Conservation (phyloP, 768 basidiomycete genomes). For the Daedalea quercina region DNA sequence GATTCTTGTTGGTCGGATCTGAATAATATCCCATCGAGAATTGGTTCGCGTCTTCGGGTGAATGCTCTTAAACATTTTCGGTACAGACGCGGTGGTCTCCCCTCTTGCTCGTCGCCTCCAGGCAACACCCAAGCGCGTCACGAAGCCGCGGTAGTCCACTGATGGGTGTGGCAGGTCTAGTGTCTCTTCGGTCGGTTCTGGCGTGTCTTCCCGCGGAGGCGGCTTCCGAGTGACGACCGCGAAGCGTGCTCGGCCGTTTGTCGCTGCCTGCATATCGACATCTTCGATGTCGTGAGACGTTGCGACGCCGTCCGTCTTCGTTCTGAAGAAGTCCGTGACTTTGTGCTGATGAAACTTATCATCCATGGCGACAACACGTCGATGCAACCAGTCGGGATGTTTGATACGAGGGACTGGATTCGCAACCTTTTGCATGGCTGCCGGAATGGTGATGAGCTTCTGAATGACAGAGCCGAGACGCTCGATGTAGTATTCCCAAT, state of each 20-base stretch:
- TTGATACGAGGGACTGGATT: constrained; percentile 95
- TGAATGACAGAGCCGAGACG: constrained; percentile 96
- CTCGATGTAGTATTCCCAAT: constrained; percentile 99
- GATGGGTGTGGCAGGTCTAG: constrained; percentile 51
- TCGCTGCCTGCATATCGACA: constrained; percentile 25
- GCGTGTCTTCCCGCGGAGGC: constrained; percentile 31
- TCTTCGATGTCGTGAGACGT: constrained; percentile 55
- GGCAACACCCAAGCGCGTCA: constrained; percentile 35
- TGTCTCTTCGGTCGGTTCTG: constrained; percentile 33
- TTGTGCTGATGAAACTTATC: constrained; percentile 99
- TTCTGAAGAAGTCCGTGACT: constrained; percentile 88
- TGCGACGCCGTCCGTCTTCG: constrained; percentile 26
- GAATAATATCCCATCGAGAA: constrained; percentile 87
- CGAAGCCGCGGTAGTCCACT: constrained; percentile 56
- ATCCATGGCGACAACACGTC: constrained; percentile 79
- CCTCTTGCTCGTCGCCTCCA: constrained; percentile 61
- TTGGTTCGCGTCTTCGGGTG: constrained; percentile 47
- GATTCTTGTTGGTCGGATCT: constrained; percentile 71
- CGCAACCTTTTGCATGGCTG: constrained; percentile 93
- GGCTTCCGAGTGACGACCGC: constrained; percentile 49
- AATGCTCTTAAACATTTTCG: constrained; percentile 68
- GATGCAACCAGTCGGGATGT: constrained; percentile 96
- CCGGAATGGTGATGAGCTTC: constrained; percentile 98
- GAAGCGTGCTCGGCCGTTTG: constrained; percentile 32
- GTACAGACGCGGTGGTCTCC: constrained; percentile 40